phyloP scores from a whole-genome alignment of 768 basidiomycete species.

The Pleurotus citrinopileatus region DNA sequence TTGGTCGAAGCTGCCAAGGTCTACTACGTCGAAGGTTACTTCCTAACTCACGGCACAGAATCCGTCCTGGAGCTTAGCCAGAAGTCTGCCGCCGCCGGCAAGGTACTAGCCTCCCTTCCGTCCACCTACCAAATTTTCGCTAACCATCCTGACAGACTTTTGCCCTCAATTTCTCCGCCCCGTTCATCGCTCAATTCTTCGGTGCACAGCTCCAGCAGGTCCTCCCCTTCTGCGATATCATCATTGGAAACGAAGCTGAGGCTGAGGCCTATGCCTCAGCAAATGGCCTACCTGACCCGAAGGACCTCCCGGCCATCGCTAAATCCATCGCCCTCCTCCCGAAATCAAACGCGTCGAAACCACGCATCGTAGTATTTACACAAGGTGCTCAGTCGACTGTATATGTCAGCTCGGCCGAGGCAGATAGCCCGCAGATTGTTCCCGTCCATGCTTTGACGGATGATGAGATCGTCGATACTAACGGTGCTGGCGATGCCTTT shows the following conservation, averaged over 20 bases:
- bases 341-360: slow-evolving; percentile 74
- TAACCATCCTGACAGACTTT: slow-evolving; percentile 56
- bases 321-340: slow-evolving; percentile 67
- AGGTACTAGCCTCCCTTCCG: slow-evolving; percentile 41
- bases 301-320: slow-evolving; percentile 68
- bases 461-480: slow-evolving; percentile 88
- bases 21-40: slow-evolving; percentile 96
- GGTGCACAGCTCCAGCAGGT: slow-evolving; percentile 74
- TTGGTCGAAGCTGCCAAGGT: slow-evolving; percentile 77
- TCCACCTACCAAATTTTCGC: slow-evolving; percentile 10
- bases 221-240: slow-evolving; percentile 79
- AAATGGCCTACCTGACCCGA: slow-evolving; percentile 63
- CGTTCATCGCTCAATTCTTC: slow-evolving; percentile 97
- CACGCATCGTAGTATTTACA: slow-evolving; percentile 87
- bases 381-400: slow-evolving; percentile 82
- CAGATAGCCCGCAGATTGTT: slow-evolving; percentile 54
- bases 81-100: slow-evolving; percentile 70
- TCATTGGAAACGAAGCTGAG: slow-evolving; percentile 97
- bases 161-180: slow-evolving; percentile 91
- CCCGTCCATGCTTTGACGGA: slow-evolving; percentile 55
- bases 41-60: slow-evolving; percentile 89
- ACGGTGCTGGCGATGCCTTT: slow-evolving; percentile 97
- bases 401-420: slow-evolving; percentile 59
- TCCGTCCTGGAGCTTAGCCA: slow-evolving; percentile 72
- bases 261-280: slow-evolving; percentile 83